A percentile compares a stretch with the other conserved stretches of the same genome.
phyloP scores from a whole-genome alignment of 176 grass and related monocot genomes.

The Avena atlantica region DNA sequence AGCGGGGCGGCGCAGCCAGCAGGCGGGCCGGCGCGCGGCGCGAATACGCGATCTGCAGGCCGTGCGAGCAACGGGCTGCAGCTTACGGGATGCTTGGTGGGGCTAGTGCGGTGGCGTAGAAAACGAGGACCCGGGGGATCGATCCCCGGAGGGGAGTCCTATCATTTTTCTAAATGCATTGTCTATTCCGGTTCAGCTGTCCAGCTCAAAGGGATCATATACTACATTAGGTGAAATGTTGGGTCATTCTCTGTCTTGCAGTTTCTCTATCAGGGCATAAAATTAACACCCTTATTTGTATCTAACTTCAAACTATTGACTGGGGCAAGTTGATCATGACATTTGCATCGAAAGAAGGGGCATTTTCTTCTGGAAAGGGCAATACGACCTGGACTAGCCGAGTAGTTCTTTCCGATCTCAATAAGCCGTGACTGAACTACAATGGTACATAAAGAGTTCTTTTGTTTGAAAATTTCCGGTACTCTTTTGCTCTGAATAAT shows the following conservation, averaged over 20 bases:
- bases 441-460: not conserved
- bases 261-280: not conserved
- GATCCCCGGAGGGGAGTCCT: too few species aligned
- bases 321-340: not conserved
- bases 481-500: slow-evolving; percentile 18
- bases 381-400: not conserved
- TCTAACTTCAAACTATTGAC: not conserved
- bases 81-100: too few species aligned
- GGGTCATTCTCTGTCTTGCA: not conserved
- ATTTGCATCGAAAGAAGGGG: not conserved
- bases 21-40: too few species aligned
- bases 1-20: too few species aligned
- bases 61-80: too few species aligned
- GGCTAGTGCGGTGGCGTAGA: too few species aligned
- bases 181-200: not conserved
- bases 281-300: not conserved
- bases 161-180: not conserved
- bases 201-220: not conserved
- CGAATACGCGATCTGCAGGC: too few species aligned
- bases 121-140: too few species aligned
- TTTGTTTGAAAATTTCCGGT: not conserved
- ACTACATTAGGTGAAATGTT: not conserved
- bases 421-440: not conserved
- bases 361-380: not conserved
- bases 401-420: not conserved